Percentiles rank a stretch among this genome's conserved stretches.
Evolutionary conservation across 768 basidiomycete species (phyloP).

Genomic region (Podaxis sp.): DNA sequence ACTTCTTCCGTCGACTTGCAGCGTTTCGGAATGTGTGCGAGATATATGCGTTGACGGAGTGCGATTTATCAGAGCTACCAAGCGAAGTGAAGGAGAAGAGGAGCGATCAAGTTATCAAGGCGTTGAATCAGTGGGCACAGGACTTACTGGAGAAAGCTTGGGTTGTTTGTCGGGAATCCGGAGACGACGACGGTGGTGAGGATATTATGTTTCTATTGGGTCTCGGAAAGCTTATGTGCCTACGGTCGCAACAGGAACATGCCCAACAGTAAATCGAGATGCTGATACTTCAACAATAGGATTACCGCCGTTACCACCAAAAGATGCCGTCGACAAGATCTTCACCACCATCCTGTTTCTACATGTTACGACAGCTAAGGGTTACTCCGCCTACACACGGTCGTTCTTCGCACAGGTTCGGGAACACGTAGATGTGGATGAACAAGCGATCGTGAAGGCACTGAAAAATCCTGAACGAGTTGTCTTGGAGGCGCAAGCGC

Average conservation of each 20-base stretch:
- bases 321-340: conserved; percentile 39
- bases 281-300: conserved; percentile 46
- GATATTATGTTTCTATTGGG: neutral
- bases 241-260: conserved; percentile 28
- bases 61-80: conserved; percentile 9
- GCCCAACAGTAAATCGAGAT: conserved; percentile 41
- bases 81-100: conserved; percentile 14
- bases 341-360: conserved; percentile 52
- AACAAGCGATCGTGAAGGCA: conserved; percentile 42
- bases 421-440: conserved; percentile 33
- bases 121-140: conserved; percentile 47
- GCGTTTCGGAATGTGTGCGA: conserved; percentile 42
- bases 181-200: conserved; percentile 18
- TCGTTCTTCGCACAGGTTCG: conserved; percentile 42
- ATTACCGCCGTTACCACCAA: conserved; percentile 37
- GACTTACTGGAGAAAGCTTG: conserved; percentile 41
- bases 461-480: conserved; percentile 50
- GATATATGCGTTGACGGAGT: conserved; percentile 40
- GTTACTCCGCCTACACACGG: conserved; percentile 52
- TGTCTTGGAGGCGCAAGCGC: conserved; percentile 42
- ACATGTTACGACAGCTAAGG: conserved; percentile 45
- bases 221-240: neutral
- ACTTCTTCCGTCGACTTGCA: conserved; percentile 45
- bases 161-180: conserved; percentile 39
- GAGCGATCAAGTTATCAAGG: conserved; percentile 28